These are phyloP conservation scores for Calocera cornea DNA, from an alignment of 768 basidiomycete genomes.

Conservation along the genomic window DNA sequence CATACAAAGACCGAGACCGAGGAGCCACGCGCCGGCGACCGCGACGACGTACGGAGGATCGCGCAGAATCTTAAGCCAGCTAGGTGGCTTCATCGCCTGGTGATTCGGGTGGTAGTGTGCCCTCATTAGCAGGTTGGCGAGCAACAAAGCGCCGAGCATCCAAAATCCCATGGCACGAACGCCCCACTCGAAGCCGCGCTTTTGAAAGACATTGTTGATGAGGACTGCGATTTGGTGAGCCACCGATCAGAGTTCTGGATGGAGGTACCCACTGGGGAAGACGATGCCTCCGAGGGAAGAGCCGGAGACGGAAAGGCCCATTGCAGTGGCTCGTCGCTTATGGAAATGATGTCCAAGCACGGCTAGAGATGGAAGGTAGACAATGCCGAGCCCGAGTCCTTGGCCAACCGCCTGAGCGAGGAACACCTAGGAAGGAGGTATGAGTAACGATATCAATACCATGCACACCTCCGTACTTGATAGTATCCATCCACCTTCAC, in stretches of 20 bases:
- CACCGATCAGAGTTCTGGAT: too few species aligned
- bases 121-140: constrained; percentile 24
- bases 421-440: constrained; percentile 18
- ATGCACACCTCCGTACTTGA: constrained; percentile 11
- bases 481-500: not conserved
- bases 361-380: constrained; percentile 19
- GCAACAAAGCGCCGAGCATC: constrained; percentile 26
- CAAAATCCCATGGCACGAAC: constrained; percentile 37
- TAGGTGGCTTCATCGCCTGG: constrained; percentile 4
- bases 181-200: constrained; percentile 33
- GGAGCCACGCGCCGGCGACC: not conserved
- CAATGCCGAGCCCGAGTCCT: constrained; percentile 18
- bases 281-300: not conserved
- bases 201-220: constrained; percentile 35
- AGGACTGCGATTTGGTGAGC: constrained; percentile 24
- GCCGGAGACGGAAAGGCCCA: constrained; percentile 16
- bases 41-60: constrained; percentile 10
- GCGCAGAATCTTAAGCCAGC: constrained; percentile 4
- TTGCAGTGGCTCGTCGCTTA: constrained; percentile 15
- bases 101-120: constrained; percentile 30
- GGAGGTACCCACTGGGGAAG: constrained; percentile 19
- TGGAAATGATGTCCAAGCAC: constrained; percentile 19
- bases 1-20: not conserved
- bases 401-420: constrained; percentile 19
- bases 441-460: constrained; percentile 13